Base-by-base conservation (phyloP, 2,329 filamentous ascomycete species). In the Monosporascus ibericus region DNA sequence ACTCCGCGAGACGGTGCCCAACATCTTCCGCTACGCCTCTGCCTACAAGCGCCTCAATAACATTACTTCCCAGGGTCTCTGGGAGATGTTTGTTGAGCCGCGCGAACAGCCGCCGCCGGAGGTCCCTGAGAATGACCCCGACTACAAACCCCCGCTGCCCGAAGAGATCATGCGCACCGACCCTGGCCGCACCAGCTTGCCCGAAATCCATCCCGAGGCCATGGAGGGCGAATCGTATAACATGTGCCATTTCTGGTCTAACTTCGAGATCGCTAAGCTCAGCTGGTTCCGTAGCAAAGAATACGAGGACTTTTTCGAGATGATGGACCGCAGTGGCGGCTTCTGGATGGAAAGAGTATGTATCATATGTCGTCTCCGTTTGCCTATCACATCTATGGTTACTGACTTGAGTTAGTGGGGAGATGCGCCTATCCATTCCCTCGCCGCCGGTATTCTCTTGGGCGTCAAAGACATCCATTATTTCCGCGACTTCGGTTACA, bases 161-260 rank as follows among this genome's bases (percentile, higher is more conserved):
- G 87, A 96, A 61, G 89, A 95, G 65, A 87, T 95, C 44, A 72
- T 94, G 22, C 84, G 86, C 61, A 85, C 82, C 48, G 88, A 95
- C 55, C 85, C 89, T 24, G 84, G 82, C 38, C 79, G 80, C 51
- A 84, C 85, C 57, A 80, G 80, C 36, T 73, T 90, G n/a, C 85
- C 87, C 30, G 85, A 94, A 42, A 88, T 96, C 52, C 90, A 97
- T 65, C 85, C 87, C 0, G 92, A 97, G 66, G 82, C 86, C 42
- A 99, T 99, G 94, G 92, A 97, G 68, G 90, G 91, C 58, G 94
- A 99, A 70, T 89, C 86, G 63, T 99, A 99, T 79, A 99, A 99
- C 75, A 99, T 99, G 94, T 99, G 94, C 70, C 94, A 99, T 76
- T 99, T 96, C 77, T 99, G 94, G 94, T 96, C 91, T 70, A 99